Evolutionary conservation across 805 yeast species (phyloP), one percentile per base, ranked within the genome.

Genomic region (Starmerella etchellsii): DNA sequence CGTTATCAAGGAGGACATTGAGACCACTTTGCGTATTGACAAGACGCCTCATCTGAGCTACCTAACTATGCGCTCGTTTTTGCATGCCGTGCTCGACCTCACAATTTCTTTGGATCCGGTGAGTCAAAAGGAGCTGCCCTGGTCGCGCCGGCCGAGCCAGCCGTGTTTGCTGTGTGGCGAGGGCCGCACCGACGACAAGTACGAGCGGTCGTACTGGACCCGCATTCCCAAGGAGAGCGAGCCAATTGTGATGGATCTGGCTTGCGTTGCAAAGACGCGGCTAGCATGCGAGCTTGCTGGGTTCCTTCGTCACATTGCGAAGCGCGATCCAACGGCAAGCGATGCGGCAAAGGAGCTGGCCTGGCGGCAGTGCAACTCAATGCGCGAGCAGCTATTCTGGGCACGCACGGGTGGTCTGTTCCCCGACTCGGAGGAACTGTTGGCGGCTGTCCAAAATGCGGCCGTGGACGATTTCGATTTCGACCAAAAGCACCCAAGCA

Each of bases 91-190:
- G 47, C 70, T 81, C 25, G 95, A 85, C 38, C 93, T 93, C 3
- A 69, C 79, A 33, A 84, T 83, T 5, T 68, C 75, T 3, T 76
- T 88, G 30, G 94, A 85, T 59, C 98, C 98, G 0, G 71, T 87
- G 8, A 74, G 83, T 38, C 87, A 88, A 0, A 69, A 79, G 31
- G 85, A 87, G 53, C 93, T 81, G 58, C 71, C 74, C 1, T 79
- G 78, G 58, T 41, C 54, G 25, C 37, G 37, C 11, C 46, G 56
- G 21, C 71, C 81, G 19, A 67, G 69, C 37, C 74, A 74, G 2
- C 74, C 85, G 4, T 88, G 97, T 61, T 68, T 85, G 4, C 65
- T 88, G 32, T 88, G 97, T 64, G 88, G 87, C 5, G 96, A 87
- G 58, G 56, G 61, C 11, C 69, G 94, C 45, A 69, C 71, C 54